Evolutionary conservation across 2,329 filamentous ascomycete species (phyloP).

Genomic region (Alternaria incomplexa): DNA sequence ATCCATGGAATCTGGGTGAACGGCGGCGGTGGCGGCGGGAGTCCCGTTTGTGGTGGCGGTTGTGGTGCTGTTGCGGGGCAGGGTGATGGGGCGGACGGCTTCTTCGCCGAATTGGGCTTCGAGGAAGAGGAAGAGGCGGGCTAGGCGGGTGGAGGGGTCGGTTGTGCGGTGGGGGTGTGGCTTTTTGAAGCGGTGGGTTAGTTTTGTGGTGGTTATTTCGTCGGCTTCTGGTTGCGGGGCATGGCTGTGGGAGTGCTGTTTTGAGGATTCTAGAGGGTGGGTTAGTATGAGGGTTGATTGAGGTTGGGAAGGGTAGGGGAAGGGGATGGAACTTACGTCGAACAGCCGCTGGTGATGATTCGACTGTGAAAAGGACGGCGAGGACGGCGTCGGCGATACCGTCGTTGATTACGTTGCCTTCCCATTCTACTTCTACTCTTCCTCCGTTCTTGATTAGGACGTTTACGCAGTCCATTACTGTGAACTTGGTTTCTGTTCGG

Average conservation of each 20-base stretch:
- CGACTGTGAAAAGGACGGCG: slow-evolving; percentile 87
- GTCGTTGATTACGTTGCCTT: slow-evolving; percentile 97
- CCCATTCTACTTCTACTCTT: slow-evolving; percentile 92
- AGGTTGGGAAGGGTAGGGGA: too few species aligned
- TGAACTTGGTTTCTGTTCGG: slow-evolving; percentile 61
- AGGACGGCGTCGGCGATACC: slow-evolving; percentile 97
- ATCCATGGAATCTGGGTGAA: neutral
- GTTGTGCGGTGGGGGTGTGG: slow-evolving; percentile 76
- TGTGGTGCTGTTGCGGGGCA: slow-evolving; percentile 61
- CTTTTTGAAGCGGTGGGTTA: slow-evolving; percentile 42
- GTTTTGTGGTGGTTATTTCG: slow-evolving; percentile 10
- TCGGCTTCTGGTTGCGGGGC: slow-evolving; percentile 3
- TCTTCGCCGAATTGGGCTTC: slow-evolving; percentile 93
- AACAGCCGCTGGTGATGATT: slow-evolving; percentile 92
- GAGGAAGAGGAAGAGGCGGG: slow-evolving; percentile 91
- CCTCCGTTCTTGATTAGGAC: slow-evolving; percentile 79
- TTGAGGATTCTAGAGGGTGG: slow-evolving; percentile 42
- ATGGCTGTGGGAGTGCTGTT: slow-evolving; percentile 40
- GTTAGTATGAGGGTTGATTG: slow-evolving; percentile 13
- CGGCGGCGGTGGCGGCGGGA: neutral
- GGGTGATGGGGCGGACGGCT: slow-evolving; percentile 77
- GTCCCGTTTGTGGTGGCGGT: slow-evolving; percentile 8
- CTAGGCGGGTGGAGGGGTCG: slow-evolving; percentile 76
- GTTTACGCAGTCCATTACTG: slow-evolving; percentile 88
- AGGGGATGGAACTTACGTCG: slow-evolving; percentile 84